Conservation (phyloP, 164 flowering plant species). For the Cinnamomum chago region DNA sequence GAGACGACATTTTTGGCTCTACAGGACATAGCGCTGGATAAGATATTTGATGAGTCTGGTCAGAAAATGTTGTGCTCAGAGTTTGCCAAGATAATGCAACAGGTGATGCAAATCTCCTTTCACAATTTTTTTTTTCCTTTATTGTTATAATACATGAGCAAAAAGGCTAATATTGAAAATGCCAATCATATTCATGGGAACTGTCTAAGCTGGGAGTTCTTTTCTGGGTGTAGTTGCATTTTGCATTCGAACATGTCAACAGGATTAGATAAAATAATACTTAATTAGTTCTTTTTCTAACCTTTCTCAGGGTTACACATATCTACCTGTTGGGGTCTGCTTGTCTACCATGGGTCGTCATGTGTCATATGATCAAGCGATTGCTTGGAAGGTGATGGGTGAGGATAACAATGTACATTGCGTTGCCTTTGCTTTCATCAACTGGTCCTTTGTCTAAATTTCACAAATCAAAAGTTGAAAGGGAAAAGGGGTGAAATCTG, state of each 20-base stretch:
- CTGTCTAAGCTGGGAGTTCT: not conserved
- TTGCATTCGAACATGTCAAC: not conserved
- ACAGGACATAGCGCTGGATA: constrained; percentile 1
- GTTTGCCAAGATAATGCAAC: constrained; percentile 84
- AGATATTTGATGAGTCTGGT: constrained; percentile 67
- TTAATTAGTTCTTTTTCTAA: not conserved
- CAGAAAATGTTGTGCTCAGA: constrained; percentile 62
- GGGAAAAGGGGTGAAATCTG: not conserved
- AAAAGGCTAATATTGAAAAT: too few species aligned
- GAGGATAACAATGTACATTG: constrained; percentile 73
- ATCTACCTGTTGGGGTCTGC: constrained; percentile 78
- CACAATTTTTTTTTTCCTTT: not conserved
- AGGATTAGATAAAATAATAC: not conserved
- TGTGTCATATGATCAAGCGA: constrained; percentile 70
- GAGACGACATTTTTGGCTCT: not conserved
- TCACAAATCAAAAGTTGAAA: constrained; percentile 1
- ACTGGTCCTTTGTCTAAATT: constrained; percentile 84
- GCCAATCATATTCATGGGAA: not conserved
- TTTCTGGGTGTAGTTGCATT: not conserved
- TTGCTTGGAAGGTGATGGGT: constrained; percentile 84
- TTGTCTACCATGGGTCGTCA: constrained; percentile 84
- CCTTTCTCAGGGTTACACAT: constrained; percentile 66
- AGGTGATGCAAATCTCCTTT: constrained; percentile 38
- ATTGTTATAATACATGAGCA: not conserved
- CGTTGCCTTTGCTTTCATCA: constrained; percentile 76